A percentile compares a stretch with the other conserved stretches of the same genome.
These are phyloP conservation scores for Sechiopsis laciniata DNA, from an alignment of 306 rosid species.

Conservation along the genomic window DNA sequence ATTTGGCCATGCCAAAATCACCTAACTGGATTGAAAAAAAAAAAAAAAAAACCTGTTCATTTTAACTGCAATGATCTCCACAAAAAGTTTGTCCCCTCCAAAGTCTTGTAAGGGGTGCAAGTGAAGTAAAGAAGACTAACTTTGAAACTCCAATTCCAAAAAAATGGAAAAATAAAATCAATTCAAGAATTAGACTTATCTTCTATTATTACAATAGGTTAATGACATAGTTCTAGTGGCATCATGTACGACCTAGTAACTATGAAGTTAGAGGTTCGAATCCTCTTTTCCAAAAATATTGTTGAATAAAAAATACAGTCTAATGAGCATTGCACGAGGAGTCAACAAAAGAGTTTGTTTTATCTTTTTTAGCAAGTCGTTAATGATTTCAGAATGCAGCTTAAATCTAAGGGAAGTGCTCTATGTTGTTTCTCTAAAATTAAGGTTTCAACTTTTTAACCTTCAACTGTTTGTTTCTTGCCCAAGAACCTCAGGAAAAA, in stretches of 20 bases:
- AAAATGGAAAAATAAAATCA: not conserved
- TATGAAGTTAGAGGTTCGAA: too few relatives aligned
- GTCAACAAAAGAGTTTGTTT: not conserved
- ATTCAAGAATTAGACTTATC: not conserved
- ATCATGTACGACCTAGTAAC: too few relatives aligned
- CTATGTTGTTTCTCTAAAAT: not conserved
- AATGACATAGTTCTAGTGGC: too few relatives aligned
- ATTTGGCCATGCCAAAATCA: conserved; percentile 86
- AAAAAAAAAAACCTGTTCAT: not conserved
- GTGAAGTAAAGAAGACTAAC: not conserved
- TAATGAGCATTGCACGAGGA: not conserved
- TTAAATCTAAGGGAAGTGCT: not conserved
- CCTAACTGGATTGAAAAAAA: conserved; percentile 44
- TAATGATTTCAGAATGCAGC: not conserved
- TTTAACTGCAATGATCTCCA: conserved; percentile 10
- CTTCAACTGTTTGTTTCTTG: not conserved
- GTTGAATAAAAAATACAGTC: not conserved
- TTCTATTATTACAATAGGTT: not conserved
- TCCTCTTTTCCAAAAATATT: too few relatives aligned
- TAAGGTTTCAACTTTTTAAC: not conserved
- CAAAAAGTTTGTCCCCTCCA: not conserved
- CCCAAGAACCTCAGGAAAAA: not conserved
- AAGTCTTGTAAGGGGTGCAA: not conserved
- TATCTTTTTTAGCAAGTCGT: not conserved
- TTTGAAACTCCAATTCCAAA: not conserved